Conservation (phyloP, 164 flowering plant species). For the Cinnamomum chago region DNA sequence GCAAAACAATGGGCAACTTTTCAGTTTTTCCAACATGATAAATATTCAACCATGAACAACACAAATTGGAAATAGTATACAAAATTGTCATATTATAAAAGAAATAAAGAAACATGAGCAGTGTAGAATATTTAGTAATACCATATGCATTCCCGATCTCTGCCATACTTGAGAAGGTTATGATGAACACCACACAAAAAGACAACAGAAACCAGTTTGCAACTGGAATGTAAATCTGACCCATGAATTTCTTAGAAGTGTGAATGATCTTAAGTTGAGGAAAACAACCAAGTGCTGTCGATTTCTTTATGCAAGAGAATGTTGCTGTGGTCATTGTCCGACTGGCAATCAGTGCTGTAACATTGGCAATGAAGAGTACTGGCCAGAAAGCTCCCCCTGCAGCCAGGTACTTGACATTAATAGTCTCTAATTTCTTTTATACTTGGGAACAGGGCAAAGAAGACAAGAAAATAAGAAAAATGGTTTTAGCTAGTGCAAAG, state of each 20-base stretch:
- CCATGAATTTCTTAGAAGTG: constrained; percentile 95
- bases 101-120: no score
- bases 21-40: no score
- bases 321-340: constrained; percentile 98
- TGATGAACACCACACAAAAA: constrained; percentile 62
- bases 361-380: constrained; percentile 73
- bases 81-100: no score
- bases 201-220: constrained; percentile 92
- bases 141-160: constrained; percentile 93
- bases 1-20: no score
- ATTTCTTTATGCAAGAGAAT: constrained; percentile 93
- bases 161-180: constrained; percentile 61
- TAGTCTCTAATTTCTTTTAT: not conserved
- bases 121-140: constrained; percentile 8
- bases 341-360: constrained; percentile 95
- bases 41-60: no score
- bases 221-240: constrained; percentile 96
- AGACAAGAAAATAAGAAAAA: not conserved
- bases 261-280: constrained; percentile 98
- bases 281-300: constrained; percentile 94
- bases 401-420: constrained; percentile 15
- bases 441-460: not conserved
- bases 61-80: no score
- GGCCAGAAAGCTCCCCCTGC: constrained; percentile 92
- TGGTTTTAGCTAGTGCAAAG: not conserved